phyloP scores from a whole-genome alignment of 495 filamentous ascomycete species.

The Mytilinidion resinicola region DNA sequence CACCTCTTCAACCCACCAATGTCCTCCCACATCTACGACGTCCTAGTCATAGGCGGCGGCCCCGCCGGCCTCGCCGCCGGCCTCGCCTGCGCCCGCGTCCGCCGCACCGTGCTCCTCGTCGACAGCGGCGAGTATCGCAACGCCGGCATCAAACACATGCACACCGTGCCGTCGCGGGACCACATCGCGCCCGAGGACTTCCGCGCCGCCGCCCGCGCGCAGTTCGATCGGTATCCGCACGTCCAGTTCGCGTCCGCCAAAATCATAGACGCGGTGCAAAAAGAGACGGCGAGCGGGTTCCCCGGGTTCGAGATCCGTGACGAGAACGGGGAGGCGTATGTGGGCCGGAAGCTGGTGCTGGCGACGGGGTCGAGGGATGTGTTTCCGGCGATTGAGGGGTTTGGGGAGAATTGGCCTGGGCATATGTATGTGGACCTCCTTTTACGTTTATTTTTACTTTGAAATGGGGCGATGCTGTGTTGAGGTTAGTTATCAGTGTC shows the following conservation, averaged over 20 bases:
- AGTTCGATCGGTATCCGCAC: slow-evolving; percentile 44
- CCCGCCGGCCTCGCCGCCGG: slow-evolving; percentile 51
- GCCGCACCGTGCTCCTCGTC: slow-evolving; percentile 46
- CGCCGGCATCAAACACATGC: slow-evolving; percentile 42
- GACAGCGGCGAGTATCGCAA: slow-evolving; percentile 49
- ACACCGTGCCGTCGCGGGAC: slow-evolving; percentile 48
- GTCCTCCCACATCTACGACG: slow-evolving; percentile 34
- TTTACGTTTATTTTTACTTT: too few relatives aligned
- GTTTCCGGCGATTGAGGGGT: slow-evolving; percentile 19
- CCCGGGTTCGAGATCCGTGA: slow-evolving; percentile 19
- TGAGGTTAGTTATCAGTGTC: slow-evolving; percentile 10
- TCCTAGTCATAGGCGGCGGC: slow-evolving; percentile 52
- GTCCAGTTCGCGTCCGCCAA: slow-evolving; percentile 37
- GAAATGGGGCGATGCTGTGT: too few relatives aligned
- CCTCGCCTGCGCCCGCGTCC: slow-evolving; percentile 42
- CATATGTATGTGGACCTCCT: slow-evolving; percentile 5
- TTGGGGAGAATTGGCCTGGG: slow-evolving; percentile 14
- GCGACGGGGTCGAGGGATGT: slow-evolving; percentile 20
- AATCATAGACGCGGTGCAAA: slow-evolving; percentile 16
- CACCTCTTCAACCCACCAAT: too few relatives aligned
- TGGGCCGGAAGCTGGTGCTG: slow-evolving; percentile 17
- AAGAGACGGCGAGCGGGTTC: slow-evolving; percentile 6
- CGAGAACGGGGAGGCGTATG: slow-evolving; percentile 7
- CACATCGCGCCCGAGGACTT: slow-evolving; percentile 24
- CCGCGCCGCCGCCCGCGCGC: slow-evolving; percentile 25